Percentiles rank a stretch among this genome's conserved stretches.
Evolutionary conservation across 768 basidiomycete genomes (phyloP).

Genomic region (Suillus paluster): DNA sequence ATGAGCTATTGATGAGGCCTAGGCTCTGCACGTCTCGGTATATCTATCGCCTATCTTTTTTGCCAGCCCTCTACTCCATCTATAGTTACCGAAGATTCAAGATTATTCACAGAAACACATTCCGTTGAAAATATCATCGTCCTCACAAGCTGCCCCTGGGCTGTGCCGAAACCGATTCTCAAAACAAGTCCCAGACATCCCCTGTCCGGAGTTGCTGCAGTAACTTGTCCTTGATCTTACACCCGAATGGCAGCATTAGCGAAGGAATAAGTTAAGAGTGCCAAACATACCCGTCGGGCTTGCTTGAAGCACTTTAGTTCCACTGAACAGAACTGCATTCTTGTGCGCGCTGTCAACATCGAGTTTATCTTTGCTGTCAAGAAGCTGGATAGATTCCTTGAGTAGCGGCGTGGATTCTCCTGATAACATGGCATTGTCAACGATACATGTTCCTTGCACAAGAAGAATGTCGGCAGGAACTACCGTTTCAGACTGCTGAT

Average conservation of each 20-base stretch:
- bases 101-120: constrained; percentile 93
- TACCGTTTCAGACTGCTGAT: constrained; percentile 77
- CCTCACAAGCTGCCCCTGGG: constrained; percentile 94
- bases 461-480: constrained; percentile 94
- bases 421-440: constrained; percentile 99
- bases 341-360: constrained; percentile 89
- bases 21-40: too few species aligned
- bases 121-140: constrained; percentile 99
- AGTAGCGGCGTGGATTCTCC: constrained; percentile 97
- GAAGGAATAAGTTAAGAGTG: constrained; percentile 40
- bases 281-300: constrained; percentile 43
- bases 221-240: constrained; percentile 36
- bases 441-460: constrained; percentile 91
- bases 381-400: constrained; percentile 91
- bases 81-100: too few species aligned
- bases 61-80: too few species aligned
- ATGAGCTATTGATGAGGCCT: too few species aligned
- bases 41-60: too few species aligned
- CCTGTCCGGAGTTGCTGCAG: constrained; percentile 79
- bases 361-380: constrained; percentile 73
- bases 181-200: constrained; percentile 93
- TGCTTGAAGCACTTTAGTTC: constrained; percentile 94
- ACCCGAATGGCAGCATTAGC: background rate
- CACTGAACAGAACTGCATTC: constrained; percentile 89
- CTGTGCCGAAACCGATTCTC: constrained; percentile 95